Evolutionary conservation across 1,284 basidiomycete species (phyloP), one percentile per base, ranked within the genome.

Genomic region (Afroboletus lepidellus): DNA sequence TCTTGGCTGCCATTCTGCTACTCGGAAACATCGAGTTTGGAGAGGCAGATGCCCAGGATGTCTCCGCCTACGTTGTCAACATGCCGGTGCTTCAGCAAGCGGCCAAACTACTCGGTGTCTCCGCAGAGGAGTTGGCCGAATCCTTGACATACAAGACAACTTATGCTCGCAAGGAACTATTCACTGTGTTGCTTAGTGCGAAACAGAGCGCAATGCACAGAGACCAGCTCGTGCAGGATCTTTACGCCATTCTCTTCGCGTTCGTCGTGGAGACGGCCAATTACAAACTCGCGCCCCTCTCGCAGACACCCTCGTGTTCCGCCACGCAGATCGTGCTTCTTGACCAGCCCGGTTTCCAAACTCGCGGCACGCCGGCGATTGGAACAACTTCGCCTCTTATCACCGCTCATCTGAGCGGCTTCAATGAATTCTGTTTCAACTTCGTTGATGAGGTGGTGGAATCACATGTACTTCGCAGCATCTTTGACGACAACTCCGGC

Each of bases 191-290:
- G 55, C 78, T 97, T 43, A 85, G 83, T 57, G 83, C 82, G 0
- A 79, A 84, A 48, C 88, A 87, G 60, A 87, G 90, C 46, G 74
- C 78, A 3, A 68, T 66, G 1, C 94, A 98, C 69, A 80, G 92
- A 42, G 90, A 95, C 62, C 78, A 82, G 39, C 81, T 94, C 54
- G 80, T 91, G 46, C 81, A 85, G 51, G 90, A 94, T 61, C 77
- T 97, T 42, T 98, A 98, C 67, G 85, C 92, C n/a, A 94, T 97
- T 62, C 79, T 98, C 23, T 95, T 97, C 63, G 87, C 93, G 0
- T 98, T 90, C 62, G 80, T 97, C 51, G 87, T 94, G 43, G 95
- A 98, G 70, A 92, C 88, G 1, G 87, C 88, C 59, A 98, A 98
- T 69, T 90, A 93, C 71, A 84, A 85, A 53, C 70, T 94, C 3